Base-by-base conservation (phyloP, 1,284 basidiomycete species). In the Trichosporon sp. region DNA sequence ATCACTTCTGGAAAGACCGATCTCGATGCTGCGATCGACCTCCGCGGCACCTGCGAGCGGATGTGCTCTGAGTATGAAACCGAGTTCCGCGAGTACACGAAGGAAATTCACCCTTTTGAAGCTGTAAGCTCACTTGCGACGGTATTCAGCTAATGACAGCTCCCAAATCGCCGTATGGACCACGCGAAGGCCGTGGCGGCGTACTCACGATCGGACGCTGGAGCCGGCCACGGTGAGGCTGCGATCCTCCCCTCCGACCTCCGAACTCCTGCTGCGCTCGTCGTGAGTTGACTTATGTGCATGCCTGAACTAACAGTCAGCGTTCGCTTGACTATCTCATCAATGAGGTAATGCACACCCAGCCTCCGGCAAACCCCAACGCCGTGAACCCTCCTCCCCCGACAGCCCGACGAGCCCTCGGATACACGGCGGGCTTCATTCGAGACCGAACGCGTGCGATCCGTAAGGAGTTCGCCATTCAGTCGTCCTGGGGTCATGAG, bases 51-150 rank as follows among this genome's bases (percentile, higher is more conserved):
- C 1, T 98, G 96, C 79, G 85, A 87, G 84, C 91, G 92, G 74
- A 98, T 98, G 94, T 98, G 96, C 81, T 93, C 94, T 4, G 90
- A 92, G 67, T 96, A 93, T 78, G 96, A 99, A 84, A 87, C 92
- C 21, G 94, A 96, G 81, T 89, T 94, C 77, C 88, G 96, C 63
- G 94, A 98, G 82, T 89, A 91, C 71, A 93, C 96, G 78, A 92
- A 93, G 79, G 93, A 95, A 78, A 87, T 98, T 1, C 91, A 93
- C 77, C 89, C 90, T 73, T 92, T 92, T 86, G 96, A 98, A 86
- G 88, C 88, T 74, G 93, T 95, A 83, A 77, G 91, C 86, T 68
- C 26, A 51, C 11, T 2, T 11, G 26, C 26, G 26, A 65, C 26
- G 26, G 26, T 11, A 10, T 12, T 66, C 37, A n/a, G 32, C 71